These are phyloP conservation scores for Debaryomycetaceae sp. DNA, from an alignment of 1,139 yeast species.

Conservation along the genomic window DNA sequence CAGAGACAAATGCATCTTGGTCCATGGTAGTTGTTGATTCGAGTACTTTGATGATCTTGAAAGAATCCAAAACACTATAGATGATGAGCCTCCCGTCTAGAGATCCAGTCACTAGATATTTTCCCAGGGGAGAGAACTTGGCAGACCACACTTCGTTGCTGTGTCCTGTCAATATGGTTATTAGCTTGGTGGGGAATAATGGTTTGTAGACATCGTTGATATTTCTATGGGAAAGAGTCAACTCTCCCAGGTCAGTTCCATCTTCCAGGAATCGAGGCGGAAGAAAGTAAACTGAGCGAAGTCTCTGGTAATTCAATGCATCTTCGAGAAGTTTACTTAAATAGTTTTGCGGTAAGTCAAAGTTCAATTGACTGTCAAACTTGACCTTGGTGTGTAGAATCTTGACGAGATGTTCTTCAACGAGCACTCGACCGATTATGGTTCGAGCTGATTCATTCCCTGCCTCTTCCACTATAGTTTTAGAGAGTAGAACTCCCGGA, in stretches of 20 bases:
- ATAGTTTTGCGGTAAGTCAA: constrained; percentile 20
- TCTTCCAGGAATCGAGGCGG: constrained; percentile 24
- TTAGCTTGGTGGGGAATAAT: constrained; percentile 43
- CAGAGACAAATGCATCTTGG: constrained; percentile 24
- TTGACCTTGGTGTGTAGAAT: constrained; percentile 3
- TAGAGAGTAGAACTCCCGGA: constrained; percentile 4
- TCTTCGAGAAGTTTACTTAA: constrained; percentile 27
- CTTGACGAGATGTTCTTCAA: constrained; percentile 3
- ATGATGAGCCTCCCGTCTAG: constrained; percentile 63
- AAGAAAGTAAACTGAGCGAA: constrained; percentile 30
- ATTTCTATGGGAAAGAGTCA: not conserved
- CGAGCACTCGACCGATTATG: not conserved
- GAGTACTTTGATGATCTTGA: constrained; percentile 38
- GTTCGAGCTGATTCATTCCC: not conserved
- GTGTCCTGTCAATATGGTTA: constrained; percentile 48
- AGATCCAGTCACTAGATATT: constrained; percentile 71
- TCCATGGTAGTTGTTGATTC: constrained; percentile 32
- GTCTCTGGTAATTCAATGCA: constrained; percentile 26
- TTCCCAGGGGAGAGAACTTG: constrained; percentile 75
- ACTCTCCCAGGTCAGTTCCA: not conserved
- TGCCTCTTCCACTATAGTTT: not conserved
- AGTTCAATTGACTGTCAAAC: constrained; percentile 3
- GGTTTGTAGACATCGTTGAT: constrained; percentile 18
- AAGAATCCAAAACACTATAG: constrained; percentile 61
- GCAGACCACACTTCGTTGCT: constrained; percentile 82